Base-by-base conservation (phyloP, 257 asterid species). In the Rubia yunnanensis region DNA sequence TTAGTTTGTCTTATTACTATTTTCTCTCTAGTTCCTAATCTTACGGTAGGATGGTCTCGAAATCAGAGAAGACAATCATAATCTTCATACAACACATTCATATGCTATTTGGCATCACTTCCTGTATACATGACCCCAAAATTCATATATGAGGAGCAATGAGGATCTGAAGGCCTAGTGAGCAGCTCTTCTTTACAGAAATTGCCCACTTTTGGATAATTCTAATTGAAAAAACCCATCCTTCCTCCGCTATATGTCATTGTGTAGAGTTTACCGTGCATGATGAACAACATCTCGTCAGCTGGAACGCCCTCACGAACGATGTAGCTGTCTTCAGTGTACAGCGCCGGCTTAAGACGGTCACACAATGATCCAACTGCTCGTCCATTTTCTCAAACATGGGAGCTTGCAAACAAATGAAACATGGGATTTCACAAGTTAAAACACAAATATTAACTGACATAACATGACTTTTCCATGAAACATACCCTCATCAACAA, bases 141-240 rank as follows among this genome's bases (percentile, higher is more conserved):
- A n/a, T n/a, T n/a, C n/a, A n/a, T n/a, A n/a, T n/a, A n/a, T 1
- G 96, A 67, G 2, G 97, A 86, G 13, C 92, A 76, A 39, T 86
- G 78, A 17, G 99, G 99, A 71, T 88, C 96, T 18, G 90, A 78
- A 30, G 99, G 97, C 99, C 99, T 90, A 7, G 99, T 94, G 13
- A 94, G 85, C 63, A 94, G 96, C 88, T 94, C 99, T 73, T 94
- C 99, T 22, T 96, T 97, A 67, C 99, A 94, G 62, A 94, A 94
- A 65, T 94, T 96, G 1, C 97, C 99, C 0, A 95, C 96, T 76
- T 86, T 90, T 52, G 90, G 78, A 74, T 72, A 71, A 58, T 83
- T 96, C 0, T 95, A 84, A 77, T 94, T 94, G 60, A 94, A 86
- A 58, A 94, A 94, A 5, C 96, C 99, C 0, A 95, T 94, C 57